phyloP scores from a whole-genome alignment of 2,329 filamentous ascomycete genomes.

The Aspergillus sp. region DNA sequence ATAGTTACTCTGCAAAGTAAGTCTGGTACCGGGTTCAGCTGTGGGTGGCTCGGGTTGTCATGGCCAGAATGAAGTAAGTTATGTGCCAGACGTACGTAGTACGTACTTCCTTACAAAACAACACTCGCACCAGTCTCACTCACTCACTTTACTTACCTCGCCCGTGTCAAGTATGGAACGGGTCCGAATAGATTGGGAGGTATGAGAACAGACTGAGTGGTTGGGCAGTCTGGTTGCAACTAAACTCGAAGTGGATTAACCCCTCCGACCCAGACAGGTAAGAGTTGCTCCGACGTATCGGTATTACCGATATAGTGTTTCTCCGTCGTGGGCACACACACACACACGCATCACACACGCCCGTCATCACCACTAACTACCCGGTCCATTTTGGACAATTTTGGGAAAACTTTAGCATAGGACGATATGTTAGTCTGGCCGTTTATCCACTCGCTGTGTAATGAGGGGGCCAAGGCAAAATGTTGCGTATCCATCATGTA shows the following conservation, averaged over 20 bases:
- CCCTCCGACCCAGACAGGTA: neutral
- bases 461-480: conserved; percentile 8
- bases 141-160: neutral
- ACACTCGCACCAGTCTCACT: neutral
- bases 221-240: conserved; percentile 14
- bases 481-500: conserved; percentile 9
- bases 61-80: neutral
- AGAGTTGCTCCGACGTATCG: neutral
- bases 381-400: neutral
- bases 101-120: neutral
- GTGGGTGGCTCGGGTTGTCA: conserved; percentile 7
- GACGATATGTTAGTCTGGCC: neutral
- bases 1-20: conserved; percentile 1
- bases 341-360: neutral
- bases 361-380: neutral
- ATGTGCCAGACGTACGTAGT: neutral
- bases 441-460: conserved; percentile 6
- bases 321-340: neutral
- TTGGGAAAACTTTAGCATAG: neutral
- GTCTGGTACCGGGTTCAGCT: neutral
- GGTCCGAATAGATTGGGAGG: conserved; percentile 7
- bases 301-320: conserved; percentile 10
- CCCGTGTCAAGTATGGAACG: conserved; percentile 3
- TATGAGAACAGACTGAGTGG: conserved; percentile 13
- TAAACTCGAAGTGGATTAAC: conserved; percentile 12